Evolutionary conservation across 148 eudicot species (phyloP), one percentile per base, ranked within the genome.

Genomic region (Tetragonia tetragonoides): DNA sequence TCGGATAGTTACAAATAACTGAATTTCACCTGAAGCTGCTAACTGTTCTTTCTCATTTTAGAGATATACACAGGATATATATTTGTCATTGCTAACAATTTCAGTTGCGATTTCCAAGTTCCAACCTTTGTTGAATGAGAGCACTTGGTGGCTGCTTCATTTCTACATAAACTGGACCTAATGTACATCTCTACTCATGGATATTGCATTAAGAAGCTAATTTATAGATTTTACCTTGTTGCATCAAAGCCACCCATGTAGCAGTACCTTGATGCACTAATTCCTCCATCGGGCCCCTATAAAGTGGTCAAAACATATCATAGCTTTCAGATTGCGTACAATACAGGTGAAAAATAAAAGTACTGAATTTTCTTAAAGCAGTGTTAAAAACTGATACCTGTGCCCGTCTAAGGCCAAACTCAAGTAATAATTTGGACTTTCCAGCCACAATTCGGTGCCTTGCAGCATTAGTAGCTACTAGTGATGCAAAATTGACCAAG

Each of bases 211-310:
- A 23, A 23, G 60, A 73, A 34, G 40, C 20, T 54, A 34, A 42
- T 7, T 44, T 3, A 70, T 51, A 23, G 18, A 64, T 41, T 40
- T 83, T 76, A 95, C 97, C 99, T 95, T 81, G 99, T 95, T 62
- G 97, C 97, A 81, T 95, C 99, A 90, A 95, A 95, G 70, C 99
- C 99, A 73, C 99, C 99, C 84, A 95, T 82, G 75, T 92, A 95
- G 86, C 96, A 90, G 82, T 95, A 93, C 68, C 88, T 91, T 68
- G 99, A 95, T 59, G 99, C 99, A 63, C 91, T 80, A 65, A 93
- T 89, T 78, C 94, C 99, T 74, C 99, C 99, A 83, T 95, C 99
- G 67, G 99, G 99, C 14, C 99, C 99, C 99, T 95, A 80, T 12
- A 75, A 11, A 10, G 57, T 51, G 63, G 34, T 6, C 1, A 56